Percentiles rank a stretch among this genome's conserved stretches.
These are phyloP conservation scores for Thozetella sp. DNA, from an alignment of 495 filamentous ascomycete genomes.

Conservation along the genomic window DNA sequence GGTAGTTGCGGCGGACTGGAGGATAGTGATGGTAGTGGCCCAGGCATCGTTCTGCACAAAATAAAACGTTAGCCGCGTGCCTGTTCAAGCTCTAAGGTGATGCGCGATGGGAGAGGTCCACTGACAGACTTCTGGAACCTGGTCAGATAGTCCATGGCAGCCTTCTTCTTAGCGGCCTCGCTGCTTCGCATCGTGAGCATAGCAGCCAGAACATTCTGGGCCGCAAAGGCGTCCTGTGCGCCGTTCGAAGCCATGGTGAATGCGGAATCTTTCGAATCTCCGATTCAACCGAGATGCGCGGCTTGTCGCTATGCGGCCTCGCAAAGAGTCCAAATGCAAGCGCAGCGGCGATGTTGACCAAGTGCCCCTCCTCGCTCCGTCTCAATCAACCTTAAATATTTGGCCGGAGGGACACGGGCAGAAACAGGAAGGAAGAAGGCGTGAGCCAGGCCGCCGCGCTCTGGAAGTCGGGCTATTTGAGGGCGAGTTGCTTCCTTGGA, in stretches of 20 bases:
- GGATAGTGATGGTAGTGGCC: slow-evolving; percentile 80
- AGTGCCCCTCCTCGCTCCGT: background rate
- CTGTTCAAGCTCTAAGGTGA: background rate
- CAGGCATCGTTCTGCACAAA: slow-evolving; percentile 76
- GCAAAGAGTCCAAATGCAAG: too few species aligned
- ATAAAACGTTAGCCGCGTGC: background rate
- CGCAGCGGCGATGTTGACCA: background rate
- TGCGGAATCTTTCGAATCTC: slow-evolving; percentile 7
- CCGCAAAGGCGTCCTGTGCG: slow-evolving; percentile 71
- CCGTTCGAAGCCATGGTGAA: slow-evolving; percentile 69
- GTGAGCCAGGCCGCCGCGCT: background rate
- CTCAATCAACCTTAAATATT: background rate
- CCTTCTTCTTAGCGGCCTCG: slow-evolving; percentile 79
- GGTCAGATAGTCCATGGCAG: slow-evolving; percentile 88
- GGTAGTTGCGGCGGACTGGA: slow-evolving; percentile 66
- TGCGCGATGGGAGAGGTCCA: slow-evolving; percentile 19
- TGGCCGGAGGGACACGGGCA: background rate
- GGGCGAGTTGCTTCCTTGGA: background rate
- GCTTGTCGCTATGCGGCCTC: too few species aligned
- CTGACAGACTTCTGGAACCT: slow-evolving; percentile 97
- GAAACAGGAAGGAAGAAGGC: background rate
- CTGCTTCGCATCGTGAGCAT: slow-evolving; percentile 90
- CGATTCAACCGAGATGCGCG: too few species aligned
- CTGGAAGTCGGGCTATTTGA: background rate
- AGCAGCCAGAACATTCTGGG: slow-evolving; percentile 74